A percentile compares a stretch with the other conserved stretches of the same genome.
phyloP scores from a whole-genome alignment of 495 filamentous ascomycete species.

The Penicillium salamii region DNA sequence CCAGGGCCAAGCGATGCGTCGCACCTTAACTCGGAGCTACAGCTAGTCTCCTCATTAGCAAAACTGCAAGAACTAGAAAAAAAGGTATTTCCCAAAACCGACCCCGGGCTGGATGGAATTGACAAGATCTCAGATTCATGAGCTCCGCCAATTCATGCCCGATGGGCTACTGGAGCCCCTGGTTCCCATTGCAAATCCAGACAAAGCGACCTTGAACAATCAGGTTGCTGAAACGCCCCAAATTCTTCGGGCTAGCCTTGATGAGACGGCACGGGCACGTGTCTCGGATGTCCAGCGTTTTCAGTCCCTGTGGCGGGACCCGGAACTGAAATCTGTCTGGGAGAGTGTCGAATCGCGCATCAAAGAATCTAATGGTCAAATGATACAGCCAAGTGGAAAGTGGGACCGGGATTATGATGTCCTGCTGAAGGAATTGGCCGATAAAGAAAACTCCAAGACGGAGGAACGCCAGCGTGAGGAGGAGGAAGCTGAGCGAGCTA shows the following conservation, averaged over 20 bases:
- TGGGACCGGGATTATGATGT: slow-evolving; percentile 44
- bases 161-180: slow-evolving; percentile 37
- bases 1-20: not conserved
- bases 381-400: slow-evolving; percentile 36
- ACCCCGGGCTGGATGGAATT: not conserved
- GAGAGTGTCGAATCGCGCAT: slow-evolving; percentile 30
- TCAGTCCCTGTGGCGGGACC: slow-evolving; percentile 33
- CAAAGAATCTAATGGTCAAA: slow-evolving; percentile 33
- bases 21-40: slow-evolving; percentile 31
- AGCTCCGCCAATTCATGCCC: slow-evolving; percentile 40
- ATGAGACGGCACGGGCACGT: slow-evolving; percentile 24
- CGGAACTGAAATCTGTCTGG: slow-evolving; percentile 40
- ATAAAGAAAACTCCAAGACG: slow-evolving; percentile 25
- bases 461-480: slow-evolving; percentile 23
- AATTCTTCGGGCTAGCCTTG: slow-evolving; percentile 24
- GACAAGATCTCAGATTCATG: slow-evolving; percentile 33
- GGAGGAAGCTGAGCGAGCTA: slow-evolving; percentile 27
- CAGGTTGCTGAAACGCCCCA: slow-evolving; percentile 27
- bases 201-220: slow-evolving; percentile 9
- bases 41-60: slow-evolving; percentile 42
- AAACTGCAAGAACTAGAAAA: slow-evolving; percentile 43
- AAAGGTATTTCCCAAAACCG: slow-evolving; percentile 31
- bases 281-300: slow-evolving; percentile 32
- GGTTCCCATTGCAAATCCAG: slow-evolving; percentile 28
- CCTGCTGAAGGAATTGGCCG: slow-evolving; percentile 30